Conservation (phyloP, 257 asterid genomes). For the Cordia subcordata region DNA sequence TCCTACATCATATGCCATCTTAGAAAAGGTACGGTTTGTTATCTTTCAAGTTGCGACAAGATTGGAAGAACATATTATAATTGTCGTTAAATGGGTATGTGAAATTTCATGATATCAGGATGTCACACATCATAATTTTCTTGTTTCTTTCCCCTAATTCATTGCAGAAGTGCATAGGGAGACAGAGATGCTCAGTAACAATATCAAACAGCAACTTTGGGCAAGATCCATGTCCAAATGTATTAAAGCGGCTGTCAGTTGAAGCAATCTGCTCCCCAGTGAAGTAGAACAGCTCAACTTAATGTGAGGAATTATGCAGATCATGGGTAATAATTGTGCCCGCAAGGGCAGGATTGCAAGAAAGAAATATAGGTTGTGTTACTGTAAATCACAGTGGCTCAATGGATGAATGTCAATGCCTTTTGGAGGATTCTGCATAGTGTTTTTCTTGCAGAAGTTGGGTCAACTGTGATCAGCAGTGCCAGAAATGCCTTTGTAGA, state of each 20-base stretch:
- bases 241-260: conserved; percentile 68
- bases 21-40: conserved; percentile 54
- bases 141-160: neutral
- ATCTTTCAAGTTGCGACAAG: neutral
- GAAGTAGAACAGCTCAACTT: conserved; percentile 18
- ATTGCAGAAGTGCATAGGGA: conserved; percentile 81
- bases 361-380: neutral
- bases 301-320: neutral
- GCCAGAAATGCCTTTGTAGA: neutral
- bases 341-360: neutral
- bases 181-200: conserved; percentile 57
- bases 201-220: conserved; percentile 72
- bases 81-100: neutral
- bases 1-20: conserved; percentile 43
- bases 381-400: neutral
- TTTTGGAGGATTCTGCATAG: neutral
- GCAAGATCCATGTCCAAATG: conserved; percentile 80
- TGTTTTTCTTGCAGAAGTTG: neutral
- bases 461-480: neutral
- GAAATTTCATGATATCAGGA: neutral
- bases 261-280: conserved; percentile 73
- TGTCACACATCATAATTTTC: neutral
- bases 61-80: neutral
- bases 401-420: conserved; percentile 3
- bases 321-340: neutral